Evolutionary conservation across 2,329 filamentous ascomycete species (phyloP), one percentile per base, ranked within the genome.

Genomic region (Alternaria conjuncta): DNA sequence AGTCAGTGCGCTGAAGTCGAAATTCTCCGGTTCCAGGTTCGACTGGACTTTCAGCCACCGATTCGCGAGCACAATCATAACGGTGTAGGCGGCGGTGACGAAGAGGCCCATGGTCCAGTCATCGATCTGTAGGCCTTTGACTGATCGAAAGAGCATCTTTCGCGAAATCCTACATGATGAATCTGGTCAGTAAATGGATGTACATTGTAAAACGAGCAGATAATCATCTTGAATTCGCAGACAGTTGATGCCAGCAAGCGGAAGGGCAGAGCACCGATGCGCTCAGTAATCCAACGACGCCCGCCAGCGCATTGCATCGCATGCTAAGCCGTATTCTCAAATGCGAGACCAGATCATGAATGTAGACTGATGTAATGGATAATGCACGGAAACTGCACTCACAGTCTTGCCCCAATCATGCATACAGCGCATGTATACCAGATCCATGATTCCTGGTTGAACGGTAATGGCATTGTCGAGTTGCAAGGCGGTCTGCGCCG

Each of bases 51-150:
- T 74, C 7, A 78, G 72, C 59, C 83, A 82, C 47, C 79, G 78
- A 66, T 84, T 84, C 65, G 83, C 79, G n/a, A 80, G 78, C 12
- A 82, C 80, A 30, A 89, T 81, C 20, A 87, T 79, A 6, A 80
- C 79, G 30, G 84, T 86, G 62, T 88, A 85, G 51, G 78, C 78
- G 12, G 78, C 79, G 64, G 85, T 77, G 8, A 84, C 82, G 58
- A 87, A 79, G 9, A 85, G 45, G 12, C 71, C 75, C 86, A 89
- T 89, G 23, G 87, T 77, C 70, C 84, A 88, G 71, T 89, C 87
- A 68, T 89, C 87, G 25, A 83, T 70, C 68, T 86, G 84, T n/a
- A 87, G 82, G 7, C 79, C 79, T 45, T 76, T 80, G 68, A 83
- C 76, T 43, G 83, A 82, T 15, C 84, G 81, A 55, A 88, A 79